Percentiles rank a stretch among this genome's conserved stretches.
Conservation (phyloP, 768 basidiomycete genomes). For the Xerocomus spinulosus region DNA sequence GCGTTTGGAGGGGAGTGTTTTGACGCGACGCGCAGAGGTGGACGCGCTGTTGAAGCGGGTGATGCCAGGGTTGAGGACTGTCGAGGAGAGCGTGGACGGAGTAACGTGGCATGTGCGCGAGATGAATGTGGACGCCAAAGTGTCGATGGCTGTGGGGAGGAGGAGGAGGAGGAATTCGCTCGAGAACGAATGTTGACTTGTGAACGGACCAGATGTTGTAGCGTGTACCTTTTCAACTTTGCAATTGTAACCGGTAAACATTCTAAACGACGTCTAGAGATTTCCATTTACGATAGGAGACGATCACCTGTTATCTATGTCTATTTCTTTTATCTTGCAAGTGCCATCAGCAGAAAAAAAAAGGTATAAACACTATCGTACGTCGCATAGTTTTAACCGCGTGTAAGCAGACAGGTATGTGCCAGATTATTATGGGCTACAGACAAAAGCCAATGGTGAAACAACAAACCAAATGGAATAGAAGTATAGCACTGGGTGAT, state of each 20-base stretch:
- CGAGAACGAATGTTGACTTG: no score
- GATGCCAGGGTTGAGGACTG: conserved; percentile 17
- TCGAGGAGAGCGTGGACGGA: conserved; percentile 21
- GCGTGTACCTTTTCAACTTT: no score
- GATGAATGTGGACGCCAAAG: not conserved
- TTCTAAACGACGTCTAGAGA: no score
- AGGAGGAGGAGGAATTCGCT: conserved; percentile 16
- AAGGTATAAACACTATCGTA: conserved; percentile 32
- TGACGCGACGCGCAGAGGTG: conserved; percentile 15
- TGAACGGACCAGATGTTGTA: no score
- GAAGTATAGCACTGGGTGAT: not conserved
- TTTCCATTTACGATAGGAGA: no score
- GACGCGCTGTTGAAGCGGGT: conserved; percentile 19
- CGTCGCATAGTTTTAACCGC: conserved; percentile 15
- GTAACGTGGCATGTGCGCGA: conserved; percentile 12
- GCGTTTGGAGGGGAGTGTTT: conserved; percentile 13
- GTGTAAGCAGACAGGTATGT: conserved; percentile 24
- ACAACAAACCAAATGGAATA: conserved; percentile 11
- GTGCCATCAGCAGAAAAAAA: no score
- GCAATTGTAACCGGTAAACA: no score
- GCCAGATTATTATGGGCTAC: conserved; percentile 22
- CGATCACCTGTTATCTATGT: no score
- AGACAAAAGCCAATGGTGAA: conserved; percentile 8
- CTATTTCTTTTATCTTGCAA: no score
- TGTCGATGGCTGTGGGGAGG: not conserved